Evolutionary conservation across 345 rosid species (phyloP).

Genomic region (Hibiscus mutabilis): DNA sequence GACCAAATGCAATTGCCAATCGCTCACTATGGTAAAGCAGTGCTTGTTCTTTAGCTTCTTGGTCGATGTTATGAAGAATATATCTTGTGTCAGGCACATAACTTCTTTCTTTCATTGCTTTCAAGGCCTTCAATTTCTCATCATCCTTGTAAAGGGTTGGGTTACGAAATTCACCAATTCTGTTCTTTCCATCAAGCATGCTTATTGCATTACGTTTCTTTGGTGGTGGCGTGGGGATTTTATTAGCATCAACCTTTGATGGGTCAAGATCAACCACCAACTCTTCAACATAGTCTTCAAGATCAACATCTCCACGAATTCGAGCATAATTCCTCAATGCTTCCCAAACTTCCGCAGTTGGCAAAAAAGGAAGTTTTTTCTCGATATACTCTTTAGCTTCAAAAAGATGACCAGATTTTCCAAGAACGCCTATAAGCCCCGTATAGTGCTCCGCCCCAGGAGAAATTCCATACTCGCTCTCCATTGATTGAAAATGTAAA

Average conservation of each 20-base stretch:
- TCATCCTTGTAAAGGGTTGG: conserved; percentile 63
- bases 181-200: conserved; percentile 65
- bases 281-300: conserved; percentile 57
- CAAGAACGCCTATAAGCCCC: conserved; percentile 60
- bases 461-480: conserved; percentile 38
- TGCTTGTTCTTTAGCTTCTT: conserved; percentile 80
- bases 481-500: conserved; percentile 59
- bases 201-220: conserved; percentile 42
- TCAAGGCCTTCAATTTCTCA: conserved; percentile 46
- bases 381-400: conserved; percentile 53
- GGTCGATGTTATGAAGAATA: conserved; percentile 75
- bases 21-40: conserved; percentile 73
- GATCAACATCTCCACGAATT: conserved; percentile 58
- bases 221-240: conserved; percentile 49
- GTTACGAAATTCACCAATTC: conserved; percentile 49
- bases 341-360: conserved; percentile 58
- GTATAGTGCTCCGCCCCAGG: conserved; percentile 44
- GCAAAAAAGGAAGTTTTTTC: conserved; percentile 44
- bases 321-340: conserved; percentile 45
- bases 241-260: conserved; percentile 38
- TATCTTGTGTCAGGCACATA: conserved; percentile 67
- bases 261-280: conserved; percentile 57
- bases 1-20: conserved; percentile 76
- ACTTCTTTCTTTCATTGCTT: conserved; percentile 33
- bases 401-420: conserved; percentile 54